A percentile compares a stretch with the other conserved stretches of the same genome.
phyloP scores from a whole-genome alignment of 208 protist species.

The Naegleria gruberi region DNA sequence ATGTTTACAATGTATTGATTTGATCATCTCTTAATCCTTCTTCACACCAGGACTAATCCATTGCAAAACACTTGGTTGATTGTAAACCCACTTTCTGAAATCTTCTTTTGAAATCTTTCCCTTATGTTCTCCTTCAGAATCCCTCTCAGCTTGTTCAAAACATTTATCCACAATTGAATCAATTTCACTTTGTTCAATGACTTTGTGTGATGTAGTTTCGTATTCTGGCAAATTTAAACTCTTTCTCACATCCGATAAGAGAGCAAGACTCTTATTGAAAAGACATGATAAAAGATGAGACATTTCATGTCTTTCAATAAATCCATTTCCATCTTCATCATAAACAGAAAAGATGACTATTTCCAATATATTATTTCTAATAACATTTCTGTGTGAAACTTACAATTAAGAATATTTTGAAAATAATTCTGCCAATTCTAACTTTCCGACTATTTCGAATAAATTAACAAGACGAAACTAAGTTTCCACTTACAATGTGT shows the following conservation, averaged over 20 bases:
- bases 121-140: not conserved
- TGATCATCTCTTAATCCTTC: no score
- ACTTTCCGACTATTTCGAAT: not conserved
- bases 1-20: no score
- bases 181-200: not conserved
- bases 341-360: not conserved
- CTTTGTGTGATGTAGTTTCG: not conserved
- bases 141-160: not conserved
- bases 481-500: not conserved
- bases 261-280: not conserved
- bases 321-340: not conserved
- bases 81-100: not conserved
- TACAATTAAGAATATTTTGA: not conserved
- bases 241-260: not conserved
- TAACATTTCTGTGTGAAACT: no score
- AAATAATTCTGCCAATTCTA: not conserved
- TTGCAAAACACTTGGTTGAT: not conserved
- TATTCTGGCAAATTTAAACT: not conserved
- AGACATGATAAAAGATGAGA: not conserved
- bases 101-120: not conserved
- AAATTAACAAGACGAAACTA: no score
- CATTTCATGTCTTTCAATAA: not conserved
- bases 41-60: not conserved
- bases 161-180: not conserved
- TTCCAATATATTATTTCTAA: not conserved